Base-by-base conservation (phyloP, 1,139 yeast genomes). In the Scheffersomyces quercinus region DNA sequence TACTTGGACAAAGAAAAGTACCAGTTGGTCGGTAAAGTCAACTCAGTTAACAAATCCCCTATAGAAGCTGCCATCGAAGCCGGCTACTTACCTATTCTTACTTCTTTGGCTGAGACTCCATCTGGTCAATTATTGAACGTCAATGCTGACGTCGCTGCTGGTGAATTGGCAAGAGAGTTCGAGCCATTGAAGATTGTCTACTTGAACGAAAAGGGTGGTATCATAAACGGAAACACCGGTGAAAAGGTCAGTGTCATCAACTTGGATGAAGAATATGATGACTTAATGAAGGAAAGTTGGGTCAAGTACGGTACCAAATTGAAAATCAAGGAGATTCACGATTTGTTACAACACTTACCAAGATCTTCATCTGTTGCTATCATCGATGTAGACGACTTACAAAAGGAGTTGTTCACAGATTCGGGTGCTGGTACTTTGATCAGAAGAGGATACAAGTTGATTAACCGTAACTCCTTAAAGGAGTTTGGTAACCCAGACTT, bases 401-500 rank as follows among this genome's bases (percentile, higher is more conserved):
- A 95, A 70, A 93, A 91, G 68, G 99, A 93, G 68, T 81, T 93
- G 60, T 93, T 93, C 70, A 93, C 99, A 40, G 99, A 95, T 64
- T 87, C 97, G 12, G 99, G 99, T 67, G 99, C 99, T 38, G 99
- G 99, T 61, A 93, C 99, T 41, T 78, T 93, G 73, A 90, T 93
- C 59, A 86, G 99, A 78, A 83, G 99, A 67, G 99, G 99, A 49
- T 89, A 93, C 73, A 89, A 89, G 70, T 78, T 93, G 54, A 69
- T 85, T 46, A 84, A 85, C 57, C 81, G 88, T 64, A 75, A 78
- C 53, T 79, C 85, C 36, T 73, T 89, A 47, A 70, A 74, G 41
- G 93, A 88, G 48, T 89, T 91, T 62, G 79, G 88, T 34, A 80
- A 86, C 56, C 83, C 85, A 11, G 97, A 88, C 60, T 72, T 82